phyloP scores from a whole-genome alignment of 2,329 filamentous ascomycete genomes.

The Fusarium luffae region DNA sequence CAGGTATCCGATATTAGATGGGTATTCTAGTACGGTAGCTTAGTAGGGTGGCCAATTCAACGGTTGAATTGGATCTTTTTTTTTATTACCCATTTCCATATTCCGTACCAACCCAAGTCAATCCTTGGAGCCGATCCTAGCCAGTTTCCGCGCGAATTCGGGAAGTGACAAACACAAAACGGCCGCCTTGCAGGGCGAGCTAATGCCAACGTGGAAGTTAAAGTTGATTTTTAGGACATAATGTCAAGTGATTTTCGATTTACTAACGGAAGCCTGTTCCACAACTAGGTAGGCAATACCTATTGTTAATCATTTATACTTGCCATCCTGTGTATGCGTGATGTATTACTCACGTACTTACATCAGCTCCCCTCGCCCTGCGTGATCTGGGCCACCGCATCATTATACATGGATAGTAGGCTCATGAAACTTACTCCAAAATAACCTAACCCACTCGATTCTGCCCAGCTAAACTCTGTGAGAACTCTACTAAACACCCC shows the following conservation, averaged over 20 bases:
- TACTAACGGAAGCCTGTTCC: background rate
- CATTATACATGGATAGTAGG: conserved; percentile 16
- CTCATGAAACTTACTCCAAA: conserved; percentile 7
- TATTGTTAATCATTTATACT: background rate
- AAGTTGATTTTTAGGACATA: conserved; percentile 1
- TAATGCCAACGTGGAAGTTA: conserved; percentile 42
- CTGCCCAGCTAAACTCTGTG: conserved; percentile 7
- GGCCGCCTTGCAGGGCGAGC: conserved; percentile 37
- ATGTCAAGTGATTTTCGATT: conserved; percentile 12
- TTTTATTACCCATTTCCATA: background rate
- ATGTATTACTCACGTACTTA: conserved; percentile 6
- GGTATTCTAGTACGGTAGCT: background rate
- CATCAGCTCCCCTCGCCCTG: background rate
- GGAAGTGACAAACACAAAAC: conserved; percentile 27
- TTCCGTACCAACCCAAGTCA: conserved; percentile 2
- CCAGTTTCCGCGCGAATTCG: conserved; percentile 22
- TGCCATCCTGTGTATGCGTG: conserved; percentile 8
- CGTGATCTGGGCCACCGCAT: conserved; percentile 14
- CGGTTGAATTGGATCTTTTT: conserved; percentile 16
- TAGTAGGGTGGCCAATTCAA: conserved; percentile 12
- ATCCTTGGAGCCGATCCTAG: conserved; percentile 17
- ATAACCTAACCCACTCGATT: conserved; percentile 25
- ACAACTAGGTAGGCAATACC: background rate
- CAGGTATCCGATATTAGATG: background rate
- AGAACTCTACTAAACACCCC: conserved; percentile 1